phyloP scores from a whole-genome alignment of 2,329 filamentous ascomycete genomes.

The Phyllosticta citrichinensis region DNA sequence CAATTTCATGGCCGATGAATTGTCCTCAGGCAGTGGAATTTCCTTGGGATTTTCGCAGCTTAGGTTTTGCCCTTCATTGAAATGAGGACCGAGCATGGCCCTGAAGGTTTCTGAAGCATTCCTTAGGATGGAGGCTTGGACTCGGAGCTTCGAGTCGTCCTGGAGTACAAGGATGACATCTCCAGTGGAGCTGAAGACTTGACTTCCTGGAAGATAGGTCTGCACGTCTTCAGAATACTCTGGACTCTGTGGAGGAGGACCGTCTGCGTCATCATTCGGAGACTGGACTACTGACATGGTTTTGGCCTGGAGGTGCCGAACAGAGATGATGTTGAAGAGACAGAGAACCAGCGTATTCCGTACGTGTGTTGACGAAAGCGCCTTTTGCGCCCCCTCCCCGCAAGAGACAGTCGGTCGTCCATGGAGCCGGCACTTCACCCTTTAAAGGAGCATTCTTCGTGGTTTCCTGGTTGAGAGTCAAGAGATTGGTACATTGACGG shows the following conservation, averaged over 20 bases:
- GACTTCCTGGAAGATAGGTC: no score
- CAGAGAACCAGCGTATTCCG: no score
- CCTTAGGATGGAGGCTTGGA: conserved; percentile 7
- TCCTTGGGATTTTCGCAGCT: background rate
- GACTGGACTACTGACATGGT: background rate
- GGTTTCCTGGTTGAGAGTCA: background rate
- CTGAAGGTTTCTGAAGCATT: conserved; percentile 11
- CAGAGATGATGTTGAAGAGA: background rate
- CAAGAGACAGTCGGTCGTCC: no score
- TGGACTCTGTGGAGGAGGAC: no score
- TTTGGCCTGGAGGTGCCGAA: background rate
- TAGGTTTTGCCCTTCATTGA: conserved; percentile 11
- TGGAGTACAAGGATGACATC: conserved; percentile 9
- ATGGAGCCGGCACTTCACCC: background rate
- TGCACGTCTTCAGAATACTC: no score
- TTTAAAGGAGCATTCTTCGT: background rate
- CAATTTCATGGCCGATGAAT: background rate
- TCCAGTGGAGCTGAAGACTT: background rate
- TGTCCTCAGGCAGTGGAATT: background rate
- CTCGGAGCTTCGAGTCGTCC: conserved; percentile 2
- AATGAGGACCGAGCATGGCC: conserved; percentile 12
- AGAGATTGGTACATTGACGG: background rate
- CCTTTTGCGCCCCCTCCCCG: background rate
- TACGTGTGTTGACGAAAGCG: background rate
- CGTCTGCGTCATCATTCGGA: no score